Conservation (phyloP, 73 alveolate species). For the Tetrahymena borealis region DNA sequence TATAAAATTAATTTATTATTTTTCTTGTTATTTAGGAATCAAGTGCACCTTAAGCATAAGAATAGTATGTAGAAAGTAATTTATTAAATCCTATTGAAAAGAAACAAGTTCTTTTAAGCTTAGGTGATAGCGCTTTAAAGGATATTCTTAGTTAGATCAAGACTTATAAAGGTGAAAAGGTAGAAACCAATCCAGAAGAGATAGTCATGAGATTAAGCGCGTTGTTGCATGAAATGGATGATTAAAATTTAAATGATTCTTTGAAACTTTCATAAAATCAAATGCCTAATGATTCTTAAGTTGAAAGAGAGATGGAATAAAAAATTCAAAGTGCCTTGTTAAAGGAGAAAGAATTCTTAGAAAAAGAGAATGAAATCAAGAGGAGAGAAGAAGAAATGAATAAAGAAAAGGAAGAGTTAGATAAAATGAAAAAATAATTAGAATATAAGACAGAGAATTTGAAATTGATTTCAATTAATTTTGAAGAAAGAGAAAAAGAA, state of each 20-base stretch:
- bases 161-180: background rate
- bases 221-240: background rate
- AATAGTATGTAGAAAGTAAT: background rate
- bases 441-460: background rate
- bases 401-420: background rate
- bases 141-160: background rate
- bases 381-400: background rate
- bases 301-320: background rate
- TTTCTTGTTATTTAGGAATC: background rate
- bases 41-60: background rate
- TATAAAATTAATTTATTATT: background rate
- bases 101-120: background rate
- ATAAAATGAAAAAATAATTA: background rate
- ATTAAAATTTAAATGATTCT: background rate
- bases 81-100: background rate
- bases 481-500: background rate
- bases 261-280: background rate
- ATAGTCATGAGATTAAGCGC: background rate
- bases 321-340: background rate
- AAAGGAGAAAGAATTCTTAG: background rate
- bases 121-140: background rate
- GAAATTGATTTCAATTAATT: background rate
- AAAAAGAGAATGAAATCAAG: background rate
- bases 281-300: background rate
- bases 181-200: background rate